Evolutionary conservation across 2,329 filamentous ascomycete species (phyloP).

Genomic region (Claviceps fusiformis): DNA sequence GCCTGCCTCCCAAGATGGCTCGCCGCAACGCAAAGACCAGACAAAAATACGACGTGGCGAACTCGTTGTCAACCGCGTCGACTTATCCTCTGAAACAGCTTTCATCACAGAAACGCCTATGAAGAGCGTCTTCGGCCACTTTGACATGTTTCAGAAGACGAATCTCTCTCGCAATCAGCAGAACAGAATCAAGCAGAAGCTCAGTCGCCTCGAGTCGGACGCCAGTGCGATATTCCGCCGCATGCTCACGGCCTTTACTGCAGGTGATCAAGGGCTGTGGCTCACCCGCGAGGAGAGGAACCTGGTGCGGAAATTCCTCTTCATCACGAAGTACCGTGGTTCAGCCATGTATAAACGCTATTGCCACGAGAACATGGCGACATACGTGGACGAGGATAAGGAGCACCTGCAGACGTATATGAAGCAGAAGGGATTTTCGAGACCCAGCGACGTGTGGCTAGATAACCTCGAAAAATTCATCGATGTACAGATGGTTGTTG

Average conservation of each 20-base stretch:
- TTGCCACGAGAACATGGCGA: neutral
- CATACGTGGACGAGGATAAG: neutral
- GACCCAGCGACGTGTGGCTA: neutral
- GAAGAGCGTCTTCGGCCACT: neutral
- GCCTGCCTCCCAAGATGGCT: neutral
- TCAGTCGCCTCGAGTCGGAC: neutral
- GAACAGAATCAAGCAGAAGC: neutral
- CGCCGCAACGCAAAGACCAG: neutral
- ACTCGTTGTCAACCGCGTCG: neutral
- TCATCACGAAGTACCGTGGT: neutral
- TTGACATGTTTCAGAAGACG: neutral
- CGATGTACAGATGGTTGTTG: neutral
- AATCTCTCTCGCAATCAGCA: neutral
- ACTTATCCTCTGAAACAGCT: neutral
- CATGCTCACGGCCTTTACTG: neutral
- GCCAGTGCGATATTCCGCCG: neutral
- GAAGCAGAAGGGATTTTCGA: neutral
- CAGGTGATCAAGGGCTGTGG: neutral
- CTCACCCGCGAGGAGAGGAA: neutral
- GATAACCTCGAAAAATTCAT: neutral
- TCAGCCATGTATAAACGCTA: neutral
- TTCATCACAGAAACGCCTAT: neutral
- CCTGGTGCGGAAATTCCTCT: neutral
- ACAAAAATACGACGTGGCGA: neutral
- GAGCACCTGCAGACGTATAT: neutral